phyloP scores from a whole-genome alignment of 768 basidiomycete genomes.

The Fistulinella prunicolor region DNA sequence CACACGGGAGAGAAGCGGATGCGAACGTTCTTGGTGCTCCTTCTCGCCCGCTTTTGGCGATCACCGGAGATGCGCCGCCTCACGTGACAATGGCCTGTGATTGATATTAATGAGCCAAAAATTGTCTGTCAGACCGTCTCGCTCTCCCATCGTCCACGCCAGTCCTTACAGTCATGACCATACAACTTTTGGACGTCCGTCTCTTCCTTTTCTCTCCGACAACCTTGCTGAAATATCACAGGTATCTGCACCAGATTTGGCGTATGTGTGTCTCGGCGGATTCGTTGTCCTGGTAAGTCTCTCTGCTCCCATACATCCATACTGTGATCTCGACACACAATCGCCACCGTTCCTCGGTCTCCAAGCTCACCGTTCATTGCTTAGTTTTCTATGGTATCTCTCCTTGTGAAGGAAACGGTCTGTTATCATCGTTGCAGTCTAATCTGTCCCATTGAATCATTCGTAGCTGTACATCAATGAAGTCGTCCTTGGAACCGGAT shows the following conservation, averaged over 20 bases:
- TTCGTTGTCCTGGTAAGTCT: slow-evolving; percentile 45
- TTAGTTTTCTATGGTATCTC: slow-evolving; percentile 82
- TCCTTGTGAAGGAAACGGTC: slow-evolving; percentile 81
- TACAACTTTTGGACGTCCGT: slow-evolving; percentile 28
- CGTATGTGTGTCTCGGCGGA: slow-evolving; percentile 63
- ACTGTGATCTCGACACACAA: neutral
- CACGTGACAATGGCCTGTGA: slow-evolving; percentile 3
- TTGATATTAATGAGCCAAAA: too few species aligned
- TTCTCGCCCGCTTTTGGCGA: neutral
- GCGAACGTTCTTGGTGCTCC: too few species aligned
- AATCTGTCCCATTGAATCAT: neutral
- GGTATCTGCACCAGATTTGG: slow-evolving; percentile 52
- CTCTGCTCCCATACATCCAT: neutral
- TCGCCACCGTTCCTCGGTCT: too few species aligned
- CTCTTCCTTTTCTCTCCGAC: neutral
- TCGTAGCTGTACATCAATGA: slow-evolving; percentile 83
- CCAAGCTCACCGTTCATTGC: neutral
- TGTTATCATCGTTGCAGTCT: slow-evolving; percentile 6
- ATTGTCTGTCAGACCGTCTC: too few species aligned
- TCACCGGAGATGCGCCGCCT: neutral
- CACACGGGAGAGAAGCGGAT: too few species aligned
- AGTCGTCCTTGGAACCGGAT: slow-evolving; percentile 84
- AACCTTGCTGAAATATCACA: slow-evolving; percentile 32
- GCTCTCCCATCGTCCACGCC: too few species aligned
- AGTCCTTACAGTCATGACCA: slow-evolving; percentile 13